These are phyloP conservation scores for Zalaria obscura DNA, from an alignment of 2,329 filamentous ascomycete species.

Conservation along the genomic window DNA sequence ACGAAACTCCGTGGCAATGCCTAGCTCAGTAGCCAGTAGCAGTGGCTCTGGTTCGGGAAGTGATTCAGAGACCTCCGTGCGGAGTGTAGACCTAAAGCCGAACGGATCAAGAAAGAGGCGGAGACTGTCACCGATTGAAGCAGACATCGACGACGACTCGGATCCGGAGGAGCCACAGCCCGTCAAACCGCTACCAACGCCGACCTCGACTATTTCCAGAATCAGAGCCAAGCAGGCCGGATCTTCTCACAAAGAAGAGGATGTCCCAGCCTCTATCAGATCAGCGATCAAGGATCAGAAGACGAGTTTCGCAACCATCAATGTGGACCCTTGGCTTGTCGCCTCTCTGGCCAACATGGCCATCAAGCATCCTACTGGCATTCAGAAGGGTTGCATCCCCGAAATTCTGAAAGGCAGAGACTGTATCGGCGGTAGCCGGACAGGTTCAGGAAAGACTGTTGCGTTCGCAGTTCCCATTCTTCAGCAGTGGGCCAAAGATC, in stretches of 20 bases:
- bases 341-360: constrained; percentile 63
- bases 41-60: background rate
- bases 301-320: constrained; percentile 16
- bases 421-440: constrained; percentile 87
- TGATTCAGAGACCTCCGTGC: background rate
- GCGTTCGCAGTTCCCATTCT: constrained; percentile 91
- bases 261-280: constrained; percentile 10
- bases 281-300: constrained; percentile 14
- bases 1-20: too few species aligned
- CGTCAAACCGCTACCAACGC: constrained; percentile 2
- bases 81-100: constrained; percentile 1
- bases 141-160: constrained; percentile 3
- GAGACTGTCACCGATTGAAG: constrained; percentile 8
- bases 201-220: constrained; percentile 7
- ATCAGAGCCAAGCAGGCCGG: constrained; percentile 10
- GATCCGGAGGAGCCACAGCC: constrained; percentile 1
- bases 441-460: constrained; percentile 93
- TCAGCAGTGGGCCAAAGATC: constrained; percentile 86
- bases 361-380: constrained; percentile 77
- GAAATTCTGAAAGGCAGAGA: constrained; percentile 83
- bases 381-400: constrained; percentile 86
- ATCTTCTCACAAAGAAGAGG: background rate
- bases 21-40: too few species aligned
- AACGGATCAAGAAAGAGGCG: constrained; percentile 11
- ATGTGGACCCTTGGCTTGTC: constrained; percentile 56